Base-by-base conservation (phyloP, 257 asterid species). In the Solanum bukasovii region DNA sequence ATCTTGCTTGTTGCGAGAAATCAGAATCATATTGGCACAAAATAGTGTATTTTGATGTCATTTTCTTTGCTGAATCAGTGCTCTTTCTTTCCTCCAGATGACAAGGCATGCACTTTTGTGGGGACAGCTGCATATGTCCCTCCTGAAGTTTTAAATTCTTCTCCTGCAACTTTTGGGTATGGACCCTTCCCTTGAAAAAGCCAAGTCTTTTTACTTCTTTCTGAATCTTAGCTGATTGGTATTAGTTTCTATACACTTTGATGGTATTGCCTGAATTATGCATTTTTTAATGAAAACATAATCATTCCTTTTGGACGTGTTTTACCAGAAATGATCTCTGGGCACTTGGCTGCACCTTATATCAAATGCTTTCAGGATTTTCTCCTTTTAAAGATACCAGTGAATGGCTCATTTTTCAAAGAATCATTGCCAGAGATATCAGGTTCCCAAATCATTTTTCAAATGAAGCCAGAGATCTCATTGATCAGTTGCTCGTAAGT, bases 51-150 rank as follows among this genome's bases (percentile, higher is more conserved):
- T 52, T 46, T 34, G 61, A 29, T 49, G 44, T 35, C 71, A 52
- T 52, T 79, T 21, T 13, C 35, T 7, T 73, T 18, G 44, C 40
- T 86, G 37, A 86, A 34, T 74, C 29, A 44, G 44, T 52, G 68
- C 68, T 37, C 34, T 27, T 31, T 42, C 59, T 87, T 87, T 86
- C 61, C 70, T 82, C 88, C 94, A 97, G 99, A 96, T 91, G 99
- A 97, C 88, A 97, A 97, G 91, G 99, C 99, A 11, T 97, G 99
- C 85, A 97, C 99, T 85, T 97, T 97, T 89, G 99, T 97, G 90
- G 99, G 99, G 81, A 97, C 99, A 83, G 99, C 99, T 12, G 99
- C 99, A 77, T 97, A 97, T 90, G 99, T 96, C 61, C 99, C 99
- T 84, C 99, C 99, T 3, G 99, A 97, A 92, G 98, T 97, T 81